A percentile compares a stretch with the other conserved stretches of the same genome.
These are phyloP conservation scores for Firmiana major DNA, from an alignment of 345 rosid genomes.

Conservation along the genomic window DNA sequence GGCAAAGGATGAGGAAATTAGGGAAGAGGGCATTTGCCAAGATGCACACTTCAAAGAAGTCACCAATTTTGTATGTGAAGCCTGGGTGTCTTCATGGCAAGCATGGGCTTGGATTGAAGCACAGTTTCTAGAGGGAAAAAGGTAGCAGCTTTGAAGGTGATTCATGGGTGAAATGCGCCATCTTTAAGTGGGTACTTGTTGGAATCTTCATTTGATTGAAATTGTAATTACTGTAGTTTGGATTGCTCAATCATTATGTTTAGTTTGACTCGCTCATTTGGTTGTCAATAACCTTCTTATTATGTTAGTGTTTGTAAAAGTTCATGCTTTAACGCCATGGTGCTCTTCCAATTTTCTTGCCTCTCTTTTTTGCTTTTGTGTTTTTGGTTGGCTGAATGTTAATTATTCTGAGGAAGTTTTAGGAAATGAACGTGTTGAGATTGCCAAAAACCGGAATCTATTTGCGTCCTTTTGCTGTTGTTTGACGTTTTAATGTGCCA, in stretches of 20 bases:
- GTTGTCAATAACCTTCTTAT: neutral
- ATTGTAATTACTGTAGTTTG: neutral
- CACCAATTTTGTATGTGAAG: conserved; percentile 30
- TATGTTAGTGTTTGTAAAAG: neutral
- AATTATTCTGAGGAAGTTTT: neutral
- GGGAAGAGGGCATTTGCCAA: conserved; percentile 44
- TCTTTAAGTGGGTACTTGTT: neutral
- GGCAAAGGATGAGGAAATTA: conserved; percentile 49
- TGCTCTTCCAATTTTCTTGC: neutral
- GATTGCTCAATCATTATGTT: neutral
- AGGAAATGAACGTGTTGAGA: neutral
- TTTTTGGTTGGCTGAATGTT: neutral
- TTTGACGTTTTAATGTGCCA: neutral
- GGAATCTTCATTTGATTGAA: neutral
- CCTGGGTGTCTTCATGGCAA: conserved; percentile 54
- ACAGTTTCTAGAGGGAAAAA: conserved; percentile 9
- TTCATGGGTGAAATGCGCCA: neutral
- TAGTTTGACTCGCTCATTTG: neutral
- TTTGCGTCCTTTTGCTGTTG: neutral
- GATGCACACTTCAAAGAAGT: conserved; percentile 29
- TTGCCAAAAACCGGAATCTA: neutral
- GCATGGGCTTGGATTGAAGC: conserved; percentile 45
- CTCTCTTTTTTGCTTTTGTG: neutral
- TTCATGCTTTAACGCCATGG: neutral
- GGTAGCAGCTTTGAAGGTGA: neutral